Evolutionary conservation across 441 rosid species (phyloP).

Genomic region (Populus trichocarpa): DNA sequence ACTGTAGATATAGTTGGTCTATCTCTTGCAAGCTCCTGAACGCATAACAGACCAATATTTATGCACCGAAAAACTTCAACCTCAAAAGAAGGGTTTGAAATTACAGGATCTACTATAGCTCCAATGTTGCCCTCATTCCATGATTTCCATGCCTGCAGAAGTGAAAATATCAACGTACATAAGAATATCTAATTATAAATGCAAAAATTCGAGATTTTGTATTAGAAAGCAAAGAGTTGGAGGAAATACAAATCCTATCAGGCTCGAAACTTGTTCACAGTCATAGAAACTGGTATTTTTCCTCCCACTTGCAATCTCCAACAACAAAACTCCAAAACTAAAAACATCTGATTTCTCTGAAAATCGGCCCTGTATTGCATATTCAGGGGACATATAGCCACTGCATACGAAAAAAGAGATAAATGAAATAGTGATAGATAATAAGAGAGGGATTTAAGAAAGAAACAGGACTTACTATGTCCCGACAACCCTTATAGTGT

Average conservation of each 20-base stretch:
- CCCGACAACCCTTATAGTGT: background rate
- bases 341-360: too few relatives aligned
- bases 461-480: slow-evolving; percentile 22
- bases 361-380: too few relatives aligned
- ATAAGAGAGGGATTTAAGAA: background rate
- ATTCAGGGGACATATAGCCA: too few relatives aligned
- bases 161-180: too few relatives aligned
- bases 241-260: slow-evolving; percentile 44
- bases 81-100: slow-evolving; percentile 12
- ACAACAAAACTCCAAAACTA: too few relatives aligned
- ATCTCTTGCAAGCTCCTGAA: slow-evolving; percentile 48
- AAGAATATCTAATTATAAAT: too few relatives aligned
- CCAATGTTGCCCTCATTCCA: slow-evolving; percentile 45
- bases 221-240: too few relatives aligned
- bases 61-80: too few relatives aligned
- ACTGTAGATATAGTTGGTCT: slow-evolving; percentile 34
- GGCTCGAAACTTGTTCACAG: slow-evolving; percentile 31
- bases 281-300: slow-evolving; percentile 39
- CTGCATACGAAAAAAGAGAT: slow-evolving; percentile 19
- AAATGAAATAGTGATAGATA: background rate
- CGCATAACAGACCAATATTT: background rate
- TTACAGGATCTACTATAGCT: slow-evolving; percentile 27
- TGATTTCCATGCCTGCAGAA: slow-evolving; percentile 55
- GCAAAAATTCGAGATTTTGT: too few relatives aligned
- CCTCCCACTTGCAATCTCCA: slow-evolving; percentile 61